Conservation (phyloP, 805 yeast species). For the Ogataea paraovalis region DNA sequence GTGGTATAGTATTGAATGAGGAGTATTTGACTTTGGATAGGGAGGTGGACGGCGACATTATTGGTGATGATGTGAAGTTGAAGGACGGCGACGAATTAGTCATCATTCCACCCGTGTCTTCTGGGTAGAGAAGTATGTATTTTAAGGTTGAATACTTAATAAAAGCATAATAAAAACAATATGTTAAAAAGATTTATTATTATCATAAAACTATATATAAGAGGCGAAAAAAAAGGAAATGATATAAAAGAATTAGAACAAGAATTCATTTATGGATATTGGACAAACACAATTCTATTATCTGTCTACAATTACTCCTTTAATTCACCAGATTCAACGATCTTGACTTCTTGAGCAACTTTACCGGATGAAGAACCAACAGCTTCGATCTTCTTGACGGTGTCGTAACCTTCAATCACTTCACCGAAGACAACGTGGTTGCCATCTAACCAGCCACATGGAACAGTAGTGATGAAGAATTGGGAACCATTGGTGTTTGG, state of each 20-base stretch:
- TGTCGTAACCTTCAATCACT: constrained; percentile 77
- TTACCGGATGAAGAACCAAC: constrained; percentile 48
- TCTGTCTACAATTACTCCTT: constrained; percentile 16
- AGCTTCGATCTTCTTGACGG: constrained; percentile 80
- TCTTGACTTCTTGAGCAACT: constrained; percentile 44
- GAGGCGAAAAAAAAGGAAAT: neutral
- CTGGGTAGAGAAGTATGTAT: constrained; percentile 17
- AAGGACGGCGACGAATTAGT: constrained; percentile 20
- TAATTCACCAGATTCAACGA: constrained; percentile 58
- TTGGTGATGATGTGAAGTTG: constrained; percentile 11
- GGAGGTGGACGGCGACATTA: neutral
- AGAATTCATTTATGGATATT: neutral
- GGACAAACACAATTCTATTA: too few relatives aligned
- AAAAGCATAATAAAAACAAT: neutral
- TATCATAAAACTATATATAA: neutral
- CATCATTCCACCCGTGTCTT: constrained; percentile 31
- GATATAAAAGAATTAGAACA: neutral
- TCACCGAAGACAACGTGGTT: constrained; percentile 95
- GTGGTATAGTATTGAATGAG: constrained; percentile 28
- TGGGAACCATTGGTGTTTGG: constrained; percentile 98
- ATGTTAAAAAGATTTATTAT: neutral
- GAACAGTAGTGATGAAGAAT: constrained; percentile 90
- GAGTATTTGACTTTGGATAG: constrained; percentile 26
- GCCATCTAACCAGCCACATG: constrained; percentile 87
- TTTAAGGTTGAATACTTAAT: neutral